Percentiles rank a stretch among this genome's conserved stretches.
phyloP scores from a whole-genome alignment of 23 red algal species.

The Gracilaria gracilis region DNA sequence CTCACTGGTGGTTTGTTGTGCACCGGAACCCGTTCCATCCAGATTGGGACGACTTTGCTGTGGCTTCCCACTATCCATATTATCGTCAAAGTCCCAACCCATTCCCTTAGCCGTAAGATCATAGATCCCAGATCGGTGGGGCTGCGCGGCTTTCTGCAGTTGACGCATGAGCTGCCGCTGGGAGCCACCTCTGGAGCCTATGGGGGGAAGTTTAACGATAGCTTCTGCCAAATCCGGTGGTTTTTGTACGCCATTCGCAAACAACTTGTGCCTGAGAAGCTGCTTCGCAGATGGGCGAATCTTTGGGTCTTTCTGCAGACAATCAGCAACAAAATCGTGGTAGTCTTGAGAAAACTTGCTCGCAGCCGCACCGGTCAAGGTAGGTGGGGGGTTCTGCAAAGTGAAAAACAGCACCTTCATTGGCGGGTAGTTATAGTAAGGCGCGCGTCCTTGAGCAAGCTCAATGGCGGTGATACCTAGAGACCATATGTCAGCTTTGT shows the following conservation, averaged over 20 bases:
- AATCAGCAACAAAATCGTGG: slow-evolving; percentile 83
- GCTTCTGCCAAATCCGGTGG: slow-evolving; percentile 70
- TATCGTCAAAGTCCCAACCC: slow-evolving; percentile 82
- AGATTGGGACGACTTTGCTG: background rate
- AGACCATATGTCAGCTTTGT: slow-evolving; percentile 99
- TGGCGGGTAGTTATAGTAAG: too few species aligned
- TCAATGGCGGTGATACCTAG: slow-evolving; percentile 59
- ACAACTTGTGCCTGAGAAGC: slow-evolving; percentile 83
- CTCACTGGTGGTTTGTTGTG: background rate
- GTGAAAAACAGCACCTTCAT: slow-evolving; percentile 65
- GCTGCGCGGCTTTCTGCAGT: slow-evolving; percentile 56
- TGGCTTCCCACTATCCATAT: background rate
- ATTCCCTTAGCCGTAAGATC: slow-evolving; percentile 60
- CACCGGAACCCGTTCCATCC: background rate
- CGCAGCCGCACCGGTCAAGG: slow-evolving; percentile 56
- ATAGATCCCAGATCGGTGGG: slow-evolving; percentile 67
- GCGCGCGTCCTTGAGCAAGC: too few species aligned
- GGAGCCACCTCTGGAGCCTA: slow-evolving; percentile 69
- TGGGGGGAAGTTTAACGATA: slow-evolving; percentile 66
- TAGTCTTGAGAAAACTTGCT: slow-evolving; percentile 78
- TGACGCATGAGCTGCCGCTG: slow-evolving; percentile 75
- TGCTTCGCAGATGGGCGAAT: slow-evolving; percentile 79
- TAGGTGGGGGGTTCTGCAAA: slow-evolving; percentile 90
- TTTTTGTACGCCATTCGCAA: slow-evolving; percentile 68
- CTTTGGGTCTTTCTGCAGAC: slow-evolving; percentile 90